Evolutionary conservation across 1,139 yeast species (phyloP).

Genomic region (Pneumocystis wakefieldiae): DNA sequence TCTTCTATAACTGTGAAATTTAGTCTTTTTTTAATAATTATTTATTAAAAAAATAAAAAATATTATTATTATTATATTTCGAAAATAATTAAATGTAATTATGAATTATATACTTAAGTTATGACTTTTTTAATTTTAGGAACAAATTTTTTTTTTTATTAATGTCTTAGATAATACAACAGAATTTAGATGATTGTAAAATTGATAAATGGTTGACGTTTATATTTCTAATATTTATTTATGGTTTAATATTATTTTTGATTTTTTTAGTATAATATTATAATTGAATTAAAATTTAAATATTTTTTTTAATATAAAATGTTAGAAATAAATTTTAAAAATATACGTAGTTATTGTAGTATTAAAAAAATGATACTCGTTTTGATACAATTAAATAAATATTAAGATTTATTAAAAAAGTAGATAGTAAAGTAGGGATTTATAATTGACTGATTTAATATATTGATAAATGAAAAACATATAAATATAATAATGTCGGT

Average conservation of each 20-base stretch:
- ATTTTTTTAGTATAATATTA: neutral
- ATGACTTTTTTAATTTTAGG: neutral
- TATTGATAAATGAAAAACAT: neutral
- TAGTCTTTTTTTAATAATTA: too few species aligned
- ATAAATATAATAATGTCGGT: neutral
- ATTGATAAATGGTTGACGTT: neutral
- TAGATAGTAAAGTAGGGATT: neutral
- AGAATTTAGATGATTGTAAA: neutral
- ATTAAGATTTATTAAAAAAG: neutral
- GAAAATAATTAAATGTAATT: neutral
- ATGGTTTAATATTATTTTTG: neutral
- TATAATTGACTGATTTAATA: neutral
- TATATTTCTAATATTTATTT: neutral
- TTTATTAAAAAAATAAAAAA: too few species aligned
- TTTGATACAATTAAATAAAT: neutral
- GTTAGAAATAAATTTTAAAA: neutral
- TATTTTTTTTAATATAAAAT: neutral
- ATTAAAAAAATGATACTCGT: neutral
- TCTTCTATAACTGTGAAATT: neutral
- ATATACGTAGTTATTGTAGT: neutral
- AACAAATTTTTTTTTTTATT: neutral
- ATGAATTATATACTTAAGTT: too few species aligned
- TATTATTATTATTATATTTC: neutral
- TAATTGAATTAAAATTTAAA: neutral
- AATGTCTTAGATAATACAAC: neutral